A percentile compares a stretch with the other conserved stretches of the same genome.
phyloP scores from a whole-genome alignment of 805 yeast genomes.

The Komagataella kurtzmanii region DNA sequence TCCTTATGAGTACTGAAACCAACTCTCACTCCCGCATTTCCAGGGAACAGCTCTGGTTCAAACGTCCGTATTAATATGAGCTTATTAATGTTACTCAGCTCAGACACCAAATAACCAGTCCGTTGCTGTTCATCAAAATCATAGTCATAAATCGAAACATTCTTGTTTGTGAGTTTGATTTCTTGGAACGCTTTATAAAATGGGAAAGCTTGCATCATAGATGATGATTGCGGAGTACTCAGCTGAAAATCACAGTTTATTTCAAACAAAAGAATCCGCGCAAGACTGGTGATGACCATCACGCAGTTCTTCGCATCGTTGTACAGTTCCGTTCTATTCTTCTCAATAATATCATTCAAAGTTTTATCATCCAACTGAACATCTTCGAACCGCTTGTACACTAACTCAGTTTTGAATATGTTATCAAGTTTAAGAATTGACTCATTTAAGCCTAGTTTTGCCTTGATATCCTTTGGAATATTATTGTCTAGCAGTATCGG shows the following conservation, averaged over 20 bases:
- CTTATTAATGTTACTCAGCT: constrained; percentile 40
- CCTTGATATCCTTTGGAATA: constrained; percentile 15
- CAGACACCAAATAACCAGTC: constrained; percentile 53
- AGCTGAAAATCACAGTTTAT: constrained; percentile 16
- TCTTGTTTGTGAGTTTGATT: constrained; percentile 30
- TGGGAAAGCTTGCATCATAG: constrained; percentile 27
- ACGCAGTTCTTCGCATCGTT: constrained; percentile 19
- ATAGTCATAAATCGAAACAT: constrained; percentile 68
- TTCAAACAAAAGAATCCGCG: constrained; percentile 20
- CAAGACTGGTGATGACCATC: constrained; percentile 20
- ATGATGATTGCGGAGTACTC: constrained; percentile 16
- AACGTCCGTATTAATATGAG: constrained; percentile 32
- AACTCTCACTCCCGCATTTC: constrained; percentile 21
- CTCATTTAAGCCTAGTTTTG: constrained; percentile 16
- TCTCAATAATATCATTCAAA: constrained; percentile 15
- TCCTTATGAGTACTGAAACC: constrained; percentile 29
- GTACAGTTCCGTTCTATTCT: constrained; percentile 14
- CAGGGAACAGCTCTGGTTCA: constrained; percentile 13
- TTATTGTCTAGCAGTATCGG: constrained; percentile 2
- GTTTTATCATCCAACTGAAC: constrained; percentile 17
- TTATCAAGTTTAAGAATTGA: constrained; percentile 18
- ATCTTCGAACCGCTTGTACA: constrained; percentile 9
- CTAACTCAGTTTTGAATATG: constrained; percentile 18
- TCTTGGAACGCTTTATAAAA: constrained; percentile 20
- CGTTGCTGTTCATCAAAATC: constrained; percentile 51